phyloP scores from a whole-genome alignment of 2,329 filamentous ascomycete genomes.

The Fusarium torreyae region DNA sequence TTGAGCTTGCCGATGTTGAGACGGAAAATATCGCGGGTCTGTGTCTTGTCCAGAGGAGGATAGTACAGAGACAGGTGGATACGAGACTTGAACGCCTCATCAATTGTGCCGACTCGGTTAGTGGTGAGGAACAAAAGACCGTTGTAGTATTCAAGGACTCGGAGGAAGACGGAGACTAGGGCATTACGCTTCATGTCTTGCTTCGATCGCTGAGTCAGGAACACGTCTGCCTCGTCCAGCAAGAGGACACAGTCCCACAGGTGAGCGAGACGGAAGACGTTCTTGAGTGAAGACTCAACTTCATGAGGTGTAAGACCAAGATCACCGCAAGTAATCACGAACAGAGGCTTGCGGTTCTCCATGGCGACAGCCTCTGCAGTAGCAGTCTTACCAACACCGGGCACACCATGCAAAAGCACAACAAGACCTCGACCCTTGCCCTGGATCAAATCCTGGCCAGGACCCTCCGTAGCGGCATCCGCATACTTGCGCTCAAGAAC shows the following conservation, averaged over 20 bases:
- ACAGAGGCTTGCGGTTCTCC: slow-evolving; percentile 61
- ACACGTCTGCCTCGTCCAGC: slow-evolving; percentile 58
- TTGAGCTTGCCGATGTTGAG: slow-evolving; percentile 58
- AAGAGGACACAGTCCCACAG: slow-evolving; percentile 58
- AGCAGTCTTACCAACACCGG: slow-evolving; percentile 65
- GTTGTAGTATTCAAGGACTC: slow-evolving; percentile 63
- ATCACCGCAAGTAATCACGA: slow-evolving; percentile 66
- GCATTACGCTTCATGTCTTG: slow-evolving; percentile 55
- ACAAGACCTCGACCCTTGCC: slow-evolving; percentile 63
- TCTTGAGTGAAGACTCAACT: slow-evolving; percentile 59
- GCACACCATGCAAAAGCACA: slow-evolving; percentile 63
- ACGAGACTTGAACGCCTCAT: slow-evolving; percentile 65
- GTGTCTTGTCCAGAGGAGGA: slow-evolving; percentile 56
- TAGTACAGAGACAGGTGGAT: slow-evolving; percentile 64
- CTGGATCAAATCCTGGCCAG: slow-evolving; percentile 59
- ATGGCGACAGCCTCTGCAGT: slow-evolving; percentile 62
- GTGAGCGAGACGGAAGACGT: slow-evolving; percentile 61
- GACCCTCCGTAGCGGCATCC: slow-evolving; percentile 48
- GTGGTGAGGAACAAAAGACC: slow-evolving; percentile 67
- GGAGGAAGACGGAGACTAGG: slow-evolving; percentile 62
- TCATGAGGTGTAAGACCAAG: slow-evolving; percentile 59
- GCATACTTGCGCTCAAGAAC: slow-evolving; percentile 54
- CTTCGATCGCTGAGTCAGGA: slow-evolving; percentile 52
- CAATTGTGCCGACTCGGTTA: slow-evolving; percentile 64
- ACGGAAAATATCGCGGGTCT: slow-evolving; percentile 60